These are phyloP conservation scores for Pilobolus umbonatus DNA, from an alignment of 192 early-diverging fungal genomes.

Conservation along the genomic window DNA sequence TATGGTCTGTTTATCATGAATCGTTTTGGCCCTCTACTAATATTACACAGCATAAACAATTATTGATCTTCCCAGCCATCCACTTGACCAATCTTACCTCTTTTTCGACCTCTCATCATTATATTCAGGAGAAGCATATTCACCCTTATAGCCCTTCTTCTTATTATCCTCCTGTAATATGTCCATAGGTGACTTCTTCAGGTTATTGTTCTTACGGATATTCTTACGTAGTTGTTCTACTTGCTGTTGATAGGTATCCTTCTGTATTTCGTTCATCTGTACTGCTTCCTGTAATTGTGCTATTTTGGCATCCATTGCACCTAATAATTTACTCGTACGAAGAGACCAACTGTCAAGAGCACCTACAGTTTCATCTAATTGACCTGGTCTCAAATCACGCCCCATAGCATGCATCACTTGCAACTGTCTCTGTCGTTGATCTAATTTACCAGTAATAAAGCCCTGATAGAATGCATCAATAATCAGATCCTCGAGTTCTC, in stretches of 20 bases:
- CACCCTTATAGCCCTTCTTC: background rate
- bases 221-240: background rate
- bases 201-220: background rate
- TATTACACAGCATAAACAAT: background rate
- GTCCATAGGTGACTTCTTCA: slow-evolving; percentile 7
- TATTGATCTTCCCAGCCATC: background rate
- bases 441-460: slow-evolving; percentile 74
- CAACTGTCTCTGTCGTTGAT: slow-evolving; percentile 70
- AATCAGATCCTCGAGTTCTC: slow-evolving; percentile 83
- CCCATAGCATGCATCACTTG: slow-evolving; percentile 83
- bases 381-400: slow-evolving; percentile 65
- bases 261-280: background rate
- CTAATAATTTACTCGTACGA: slow-evolving; percentile 50
- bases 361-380: slow-evolving; percentile 51
- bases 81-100: background rate
- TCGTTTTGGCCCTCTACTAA: slow-evolving; percentile 22
- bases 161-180: background rate
- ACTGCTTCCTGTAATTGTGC: background rate
- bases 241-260: background rate
- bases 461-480: slow-evolving; percentile 83
- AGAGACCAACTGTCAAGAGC: slow-evolving; percentile 57
- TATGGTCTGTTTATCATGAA: slow-evolving; percentile 10
- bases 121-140: background rate
- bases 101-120: background rate
- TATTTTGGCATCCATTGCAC: slow-evolving; percentile 50